phyloP scores from a whole-genome alignment of 2,329 filamentous ascomycete genomes.

The Trichoderma hamatum region DNA sequence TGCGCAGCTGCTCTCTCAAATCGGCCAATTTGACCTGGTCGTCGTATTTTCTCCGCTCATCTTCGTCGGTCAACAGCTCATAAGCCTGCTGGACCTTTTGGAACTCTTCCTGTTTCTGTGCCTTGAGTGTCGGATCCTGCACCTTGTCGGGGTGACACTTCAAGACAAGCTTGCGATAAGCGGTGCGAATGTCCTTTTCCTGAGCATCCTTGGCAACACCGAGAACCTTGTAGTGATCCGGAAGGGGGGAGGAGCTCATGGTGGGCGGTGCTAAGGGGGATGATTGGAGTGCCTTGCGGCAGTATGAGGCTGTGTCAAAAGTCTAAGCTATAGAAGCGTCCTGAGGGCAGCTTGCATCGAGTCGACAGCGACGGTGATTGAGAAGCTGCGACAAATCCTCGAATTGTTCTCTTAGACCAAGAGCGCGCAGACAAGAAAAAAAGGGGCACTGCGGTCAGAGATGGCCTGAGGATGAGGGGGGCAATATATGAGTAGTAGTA shows the following conservation, averaged over 20 bases:
- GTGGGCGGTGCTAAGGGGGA: constrained; percentile 29
- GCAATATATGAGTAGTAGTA: background rate
- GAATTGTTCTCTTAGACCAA: background rate
- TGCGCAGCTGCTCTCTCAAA: constrained; percentile 58
- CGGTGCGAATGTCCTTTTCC: constrained; percentile 70
- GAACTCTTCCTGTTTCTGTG: constrained; percentile 81
- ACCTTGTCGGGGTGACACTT: constrained; percentile 93
- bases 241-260: constrained; percentile 54
- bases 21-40: constrained; percentile 69
- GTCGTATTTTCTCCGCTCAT: constrained; percentile 74
- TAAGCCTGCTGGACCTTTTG: constrained; percentile 92
- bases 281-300: constrained; percentile 3
- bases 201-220: constrained; percentile 74
- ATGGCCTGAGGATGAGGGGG: background rate
- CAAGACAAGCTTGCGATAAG: constrained; percentile 83
- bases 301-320: constrained; percentile 22
- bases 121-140: constrained; percentile 74
- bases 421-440: background rate
- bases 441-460: constrained; percentile 5
- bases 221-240: constrained; percentile 79
- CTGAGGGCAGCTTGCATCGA: constrained; percentile 24
- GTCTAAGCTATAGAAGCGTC: background rate
- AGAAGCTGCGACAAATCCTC: background rate
- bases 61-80: constrained; percentile 82
- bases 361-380: constrained; percentile 16